Evolutionary conservation across 345 rosid genomes (phyloP).

Genomic region (Excoecaria agallocha): DNA sequence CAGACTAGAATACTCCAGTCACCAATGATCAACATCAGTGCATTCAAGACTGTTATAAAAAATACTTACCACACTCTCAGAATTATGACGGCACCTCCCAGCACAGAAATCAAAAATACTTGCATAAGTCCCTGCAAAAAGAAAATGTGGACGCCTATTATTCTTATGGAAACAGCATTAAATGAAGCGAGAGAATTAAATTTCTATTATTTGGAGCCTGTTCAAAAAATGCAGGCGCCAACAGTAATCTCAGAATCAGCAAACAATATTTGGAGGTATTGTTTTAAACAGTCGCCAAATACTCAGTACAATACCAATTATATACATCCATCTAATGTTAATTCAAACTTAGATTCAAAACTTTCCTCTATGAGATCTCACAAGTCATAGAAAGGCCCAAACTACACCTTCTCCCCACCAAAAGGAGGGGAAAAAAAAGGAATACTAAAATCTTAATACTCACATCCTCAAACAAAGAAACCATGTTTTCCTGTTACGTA

Average conservation of each 20-base stretch:
- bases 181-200: background rate
- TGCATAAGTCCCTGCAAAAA: conserved; percentile 54
- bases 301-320: background rate
- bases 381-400: background rate
- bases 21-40: background rate
- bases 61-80: conserved; percentile 80
- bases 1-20: background rate
- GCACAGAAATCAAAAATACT: conserved; percentile 89
- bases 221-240: background rate
- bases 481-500: background rate
- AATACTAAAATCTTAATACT: background rate
- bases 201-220: background rate
- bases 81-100: conserved; percentile 93
- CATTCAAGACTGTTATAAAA: too few relatives aligned
- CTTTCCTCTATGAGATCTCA: background rate
- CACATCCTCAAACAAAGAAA: background rate
- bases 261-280: background rate
- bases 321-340: background rate
- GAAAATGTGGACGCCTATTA: background rate
- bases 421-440: too few relatives aligned
- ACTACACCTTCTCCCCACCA: background rate
- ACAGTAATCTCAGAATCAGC: background rate
- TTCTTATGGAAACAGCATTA: background rate
- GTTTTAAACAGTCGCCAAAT: background rate
- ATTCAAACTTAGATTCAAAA: background rate